Conservation (phyloP, 2,329 filamentous ascomycete genomes). For the Mariannaea sp. region DNA sequence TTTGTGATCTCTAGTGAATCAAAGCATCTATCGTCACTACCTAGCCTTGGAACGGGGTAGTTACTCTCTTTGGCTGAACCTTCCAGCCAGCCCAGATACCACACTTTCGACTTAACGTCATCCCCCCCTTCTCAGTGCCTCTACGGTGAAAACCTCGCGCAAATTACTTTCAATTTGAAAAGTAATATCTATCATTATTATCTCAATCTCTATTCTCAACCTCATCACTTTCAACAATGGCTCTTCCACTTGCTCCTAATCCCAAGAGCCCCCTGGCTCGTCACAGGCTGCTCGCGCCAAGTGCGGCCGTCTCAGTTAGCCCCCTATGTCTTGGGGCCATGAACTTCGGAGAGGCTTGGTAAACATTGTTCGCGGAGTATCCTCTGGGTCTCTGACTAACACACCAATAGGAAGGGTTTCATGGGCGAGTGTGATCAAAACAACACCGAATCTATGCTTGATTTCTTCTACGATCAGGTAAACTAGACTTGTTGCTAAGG, state of each 20-base stretch:
- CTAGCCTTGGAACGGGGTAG: too few species aligned
- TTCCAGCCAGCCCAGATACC: slow-evolving; percentile 3
- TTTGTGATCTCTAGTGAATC: too few species aligned
- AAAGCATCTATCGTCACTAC: too few species aligned
- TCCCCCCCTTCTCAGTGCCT: not conserved
- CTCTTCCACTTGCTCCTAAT: slow-evolving; percentile 48
- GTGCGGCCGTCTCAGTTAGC: slow-evolving; percentile 68
- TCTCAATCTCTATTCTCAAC: not conserved
- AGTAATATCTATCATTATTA: not conserved
- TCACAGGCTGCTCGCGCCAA: slow-evolving; percentile 69
- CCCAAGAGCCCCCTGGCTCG: slow-evolving; percentile 65
- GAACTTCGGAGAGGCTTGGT: slow-evolving; percentile 66
- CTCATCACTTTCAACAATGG: slow-evolving; percentile 20
- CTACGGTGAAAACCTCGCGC: not conserved
- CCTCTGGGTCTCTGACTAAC: not conserved
- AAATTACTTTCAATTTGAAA: not conserved
- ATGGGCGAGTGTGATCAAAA: slow-evolving; percentile 71
- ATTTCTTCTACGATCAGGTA: slow-evolving; percentile 66
- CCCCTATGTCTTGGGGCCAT: slow-evolving; percentile 69
- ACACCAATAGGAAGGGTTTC: slow-evolving; percentile 49
- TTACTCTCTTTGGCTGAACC: slow-evolving; percentile 8
- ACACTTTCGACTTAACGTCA: not conserved
- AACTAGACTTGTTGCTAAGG: not conserved
- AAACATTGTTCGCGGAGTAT: slow-evolving; percentile 1
- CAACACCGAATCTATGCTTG: slow-evolving; percentile 65